Evolutionary conservation across 257 asterid genomes (phyloP), one percentile per base, ranked within the genome.

Genomic region (Solanum rostratum): DNA sequence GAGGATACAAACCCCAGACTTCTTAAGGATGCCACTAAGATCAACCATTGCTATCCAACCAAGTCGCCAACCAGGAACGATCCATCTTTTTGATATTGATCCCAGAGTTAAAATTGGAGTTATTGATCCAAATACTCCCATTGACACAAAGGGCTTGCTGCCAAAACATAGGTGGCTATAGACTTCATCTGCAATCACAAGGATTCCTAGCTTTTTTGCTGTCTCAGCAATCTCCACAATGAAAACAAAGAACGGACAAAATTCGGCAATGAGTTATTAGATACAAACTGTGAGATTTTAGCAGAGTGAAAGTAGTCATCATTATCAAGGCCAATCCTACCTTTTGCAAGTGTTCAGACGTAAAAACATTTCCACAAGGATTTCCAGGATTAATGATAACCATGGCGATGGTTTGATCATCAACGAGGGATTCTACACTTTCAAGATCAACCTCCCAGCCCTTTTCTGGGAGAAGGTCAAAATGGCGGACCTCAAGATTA

Each of bases 361-460:
- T 90, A 89, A 84, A 96, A 55, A 95, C 98, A 91, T 91, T 96
- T 46, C 99, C 99, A 84, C 98, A 93, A 0, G 99, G 99, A 90
- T 96, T 94, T 22, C 99, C 99, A 14, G 99, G 98, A 87, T 96
- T 94, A 68, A 93, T 90, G 62, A 96, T 89, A 27, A 96, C 98
- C 90, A 96, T 92, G 0, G 98, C 99, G 60, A 91, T 94, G 3
- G 99, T 96, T 55, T 92, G 92, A 57, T 91, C 95, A 87, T 96
- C 98, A 1, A 93, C 85, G 62, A 93, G 85, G 86, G 93, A 90
- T 89, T 94, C 95, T 76, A 96, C 92, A 1, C 92, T 85, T 81
- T 84, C 91, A 84, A 96, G 91, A 90, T 96, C 95, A 59, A 92
- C 94, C 84, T 96, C 98, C 99, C 99, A 94, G 19, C 89, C 91